These are phyloP conservation scores for Physcomitrium patens DNA, from an alignment of 225 moss, liverwort and hornwort genomes.

Conservation along the genomic window DNA sequence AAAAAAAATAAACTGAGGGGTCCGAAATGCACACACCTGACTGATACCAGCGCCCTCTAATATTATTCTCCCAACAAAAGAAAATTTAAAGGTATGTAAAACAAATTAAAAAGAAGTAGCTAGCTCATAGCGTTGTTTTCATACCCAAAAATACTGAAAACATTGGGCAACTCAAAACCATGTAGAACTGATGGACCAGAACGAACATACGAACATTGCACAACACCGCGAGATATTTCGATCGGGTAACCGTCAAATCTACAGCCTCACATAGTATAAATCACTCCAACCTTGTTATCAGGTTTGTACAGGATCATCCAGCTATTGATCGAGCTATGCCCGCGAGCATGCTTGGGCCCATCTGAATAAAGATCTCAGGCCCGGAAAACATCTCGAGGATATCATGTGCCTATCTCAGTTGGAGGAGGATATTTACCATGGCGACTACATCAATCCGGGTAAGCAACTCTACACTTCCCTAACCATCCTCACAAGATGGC, in stretches of 20 bases:
- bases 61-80: not conserved
- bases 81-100: too few species aligned
- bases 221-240: not conserved
- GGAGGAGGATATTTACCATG: not conserved
- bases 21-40: not conserved
- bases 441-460: not conserved
- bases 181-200: not conserved
- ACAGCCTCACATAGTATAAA: not conserved
- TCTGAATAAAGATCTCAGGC: not conserved
- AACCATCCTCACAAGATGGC: slow-evolving; percentile 14
- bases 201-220: not conserved
- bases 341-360: slow-evolving; percentile 9
- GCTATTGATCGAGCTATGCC: slow-evolving; percentile 14
- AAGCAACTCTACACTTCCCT: slow-evolving; percentile 8
- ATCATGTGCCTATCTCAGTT: not conserved
- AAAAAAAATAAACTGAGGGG: slow-evolving; percentile 1
- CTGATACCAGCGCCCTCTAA: not conserved
- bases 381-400: not conserved
- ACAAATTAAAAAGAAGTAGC: slow-evolving; percentile 1
- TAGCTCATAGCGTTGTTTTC: not conserved
- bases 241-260: slow-evolving; percentile 37
- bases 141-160: slow-evolving; percentile 13
- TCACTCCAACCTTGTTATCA: not conserved
- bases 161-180: slow-evolving; percentile 6
- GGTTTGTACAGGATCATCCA: not conserved